Evolutionary conservation across 768 basidiomycete species (phyloP).

Genomic region (Lactarius hatsudake): DNA sequence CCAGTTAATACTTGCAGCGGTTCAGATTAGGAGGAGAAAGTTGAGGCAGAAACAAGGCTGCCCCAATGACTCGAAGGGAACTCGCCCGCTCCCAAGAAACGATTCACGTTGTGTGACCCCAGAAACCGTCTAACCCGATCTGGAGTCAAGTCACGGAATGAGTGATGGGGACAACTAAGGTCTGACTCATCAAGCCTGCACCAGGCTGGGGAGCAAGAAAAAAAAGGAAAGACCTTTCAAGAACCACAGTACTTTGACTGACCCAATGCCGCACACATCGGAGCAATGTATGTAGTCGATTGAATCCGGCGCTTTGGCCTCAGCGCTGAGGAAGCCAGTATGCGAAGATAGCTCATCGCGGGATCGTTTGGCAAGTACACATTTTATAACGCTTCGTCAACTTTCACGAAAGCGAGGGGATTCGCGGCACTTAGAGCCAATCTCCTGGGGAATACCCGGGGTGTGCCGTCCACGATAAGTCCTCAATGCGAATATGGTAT

Average conservation of each 20-base stretch:
- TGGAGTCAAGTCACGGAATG: constrained; percentile 1
- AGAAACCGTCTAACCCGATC: constrained; percentile 14
- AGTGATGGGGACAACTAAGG: not conserved
- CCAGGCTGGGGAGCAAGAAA: not conserved
- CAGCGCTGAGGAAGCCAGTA: not conserved
- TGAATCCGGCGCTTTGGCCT: not conserved
- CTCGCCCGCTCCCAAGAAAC: not conserved
- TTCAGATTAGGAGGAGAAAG: not conserved
- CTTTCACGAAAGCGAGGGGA: constrained; percentile 1
- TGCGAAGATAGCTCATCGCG: not conserved
- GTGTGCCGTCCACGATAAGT: constrained; percentile 1
- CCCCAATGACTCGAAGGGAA: not conserved
- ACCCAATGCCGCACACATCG: constrained; percentile 14
- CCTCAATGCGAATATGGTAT: constrained; percentile 11
- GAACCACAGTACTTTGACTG: not conserved
- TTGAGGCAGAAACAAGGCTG: not conserved
- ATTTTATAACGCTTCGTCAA: not conserved
- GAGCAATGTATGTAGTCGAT: not conserved
- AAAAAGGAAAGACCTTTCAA: not conserved
- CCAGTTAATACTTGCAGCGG: not conserved
- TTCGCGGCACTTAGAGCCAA: not conserved
- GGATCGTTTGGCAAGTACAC: not conserved
- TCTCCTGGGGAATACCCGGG: constrained; percentile 5
- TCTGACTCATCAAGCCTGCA: constrained; percentile 1
- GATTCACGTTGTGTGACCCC: not conserved